These are phyloP conservation scores for Schwanniomyces polymorphus DNA, from an alignment of 805 yeast species.

Conservation along the genomic window DNA sequence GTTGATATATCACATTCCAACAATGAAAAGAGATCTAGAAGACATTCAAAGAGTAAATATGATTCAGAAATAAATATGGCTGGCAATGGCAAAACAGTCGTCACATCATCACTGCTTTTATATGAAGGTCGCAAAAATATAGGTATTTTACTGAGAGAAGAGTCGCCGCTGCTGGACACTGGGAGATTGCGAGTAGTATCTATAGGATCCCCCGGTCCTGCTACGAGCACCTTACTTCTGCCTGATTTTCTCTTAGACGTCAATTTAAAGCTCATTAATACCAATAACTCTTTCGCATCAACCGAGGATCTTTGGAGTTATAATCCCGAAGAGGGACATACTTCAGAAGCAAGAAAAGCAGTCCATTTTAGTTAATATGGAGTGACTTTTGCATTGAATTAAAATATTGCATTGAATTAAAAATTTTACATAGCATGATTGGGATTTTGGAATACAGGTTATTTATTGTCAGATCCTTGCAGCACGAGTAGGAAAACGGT, in stretches of 20 bases:
- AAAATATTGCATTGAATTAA: background rate
- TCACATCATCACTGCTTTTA: slow-evolving; percentile 1
- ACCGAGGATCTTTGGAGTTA: slow-evolving; percentile 6
- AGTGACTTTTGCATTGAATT: background rate
- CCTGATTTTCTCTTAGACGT: slow-evolving; percentile 1
- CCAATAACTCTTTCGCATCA: background rate
- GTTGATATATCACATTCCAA: background rate
- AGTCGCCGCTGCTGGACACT: background rate
- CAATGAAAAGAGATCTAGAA: background rate
- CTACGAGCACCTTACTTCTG: background rate
- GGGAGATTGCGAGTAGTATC: background rate
- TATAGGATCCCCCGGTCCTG: background rate
- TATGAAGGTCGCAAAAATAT: background rate
- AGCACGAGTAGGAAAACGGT: too few relatives aligned
- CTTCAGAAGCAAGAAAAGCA: background rate
- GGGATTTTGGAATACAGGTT: background rate
- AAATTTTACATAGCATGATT: background rate
- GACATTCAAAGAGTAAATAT: background rate
- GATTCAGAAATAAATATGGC: background rate
- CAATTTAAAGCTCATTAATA: slow-evolving; percentile 1
- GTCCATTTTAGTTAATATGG: background rate
- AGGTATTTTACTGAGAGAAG: background rate
- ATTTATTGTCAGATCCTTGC: background rate
- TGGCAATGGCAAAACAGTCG: background rate
- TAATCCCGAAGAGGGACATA: slow-evolving; percentile 8